These are phyloP conservation scores for Trichomonascaceae sp. DNA, from an alignment of 1,139 yeast genomes.

Conservation along the genomic window DNA sequence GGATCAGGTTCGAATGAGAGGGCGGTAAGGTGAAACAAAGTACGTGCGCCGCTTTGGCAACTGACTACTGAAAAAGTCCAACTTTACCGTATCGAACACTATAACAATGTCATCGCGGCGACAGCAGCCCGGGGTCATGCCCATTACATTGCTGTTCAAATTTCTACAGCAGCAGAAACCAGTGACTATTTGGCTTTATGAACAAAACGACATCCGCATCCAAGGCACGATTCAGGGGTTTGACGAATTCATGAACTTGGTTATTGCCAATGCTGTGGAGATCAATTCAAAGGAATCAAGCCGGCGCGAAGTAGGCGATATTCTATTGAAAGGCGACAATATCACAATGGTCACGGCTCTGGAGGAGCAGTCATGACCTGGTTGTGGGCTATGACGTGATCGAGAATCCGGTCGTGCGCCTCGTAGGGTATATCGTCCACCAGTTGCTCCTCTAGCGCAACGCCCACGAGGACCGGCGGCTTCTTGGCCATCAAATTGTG, in stretches of 20 bases:
- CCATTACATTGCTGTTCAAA: conserved; percentile 81
- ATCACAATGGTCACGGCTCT: conserved; percentile 64
- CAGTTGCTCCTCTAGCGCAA: conserved; percentile 63
- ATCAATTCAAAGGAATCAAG: conserved; percentile 34
- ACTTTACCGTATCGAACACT: no score
- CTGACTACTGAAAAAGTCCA: no score
- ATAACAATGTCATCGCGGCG: not conserved
- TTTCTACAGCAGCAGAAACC: conserved; percentile 68
- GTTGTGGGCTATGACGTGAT: conserved; percentile 38
- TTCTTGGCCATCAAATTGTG: conserved; percentile 1
- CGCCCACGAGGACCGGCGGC: conserved; percentile 49
- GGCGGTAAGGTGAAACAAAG: no score
- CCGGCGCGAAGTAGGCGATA: conserved; percentile 32
- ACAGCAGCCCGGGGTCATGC: conserved; percentile 20
- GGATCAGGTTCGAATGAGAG: not conserved
- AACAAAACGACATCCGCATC: conserved; percentile 64
- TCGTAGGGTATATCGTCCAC: conserved; percentile 49
- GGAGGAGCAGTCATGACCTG: conserved; percentile 19
- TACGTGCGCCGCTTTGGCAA: no score
- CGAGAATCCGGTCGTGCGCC: conserved; percentile 54
- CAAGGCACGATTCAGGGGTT: conserved; percentile 83
- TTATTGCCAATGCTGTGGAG: conserved; percentile 81
- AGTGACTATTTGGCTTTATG: conserved; percentile 81
- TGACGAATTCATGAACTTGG: conserved; percentile 96
- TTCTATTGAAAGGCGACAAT: conserved; percentile 86